These are phyloP conservation scores for Potentilla sterilis DNA, from an alignment of 306 rosid species.

Conservation along the genomic window DNA sequence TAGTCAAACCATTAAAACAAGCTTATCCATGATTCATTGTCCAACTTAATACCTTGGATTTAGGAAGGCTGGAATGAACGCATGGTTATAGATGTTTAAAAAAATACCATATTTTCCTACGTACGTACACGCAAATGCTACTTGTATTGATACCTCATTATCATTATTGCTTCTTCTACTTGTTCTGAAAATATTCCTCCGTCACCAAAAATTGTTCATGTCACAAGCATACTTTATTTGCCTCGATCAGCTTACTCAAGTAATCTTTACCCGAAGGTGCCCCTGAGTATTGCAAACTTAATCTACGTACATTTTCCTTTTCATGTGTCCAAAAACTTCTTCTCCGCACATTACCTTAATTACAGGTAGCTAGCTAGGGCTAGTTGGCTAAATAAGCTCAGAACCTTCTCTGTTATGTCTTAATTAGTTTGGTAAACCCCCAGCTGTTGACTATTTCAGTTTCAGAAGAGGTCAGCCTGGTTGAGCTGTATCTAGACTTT, in stretches of 20 bases:
- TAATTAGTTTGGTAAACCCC: background rate
- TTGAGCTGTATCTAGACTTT: background rate
- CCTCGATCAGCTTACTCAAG: background rate
- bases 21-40: background rate
- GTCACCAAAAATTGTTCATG: background rate
- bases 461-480: background rate
- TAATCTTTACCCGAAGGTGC: background rate
- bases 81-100: background rate
- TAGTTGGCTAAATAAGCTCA: background rate
- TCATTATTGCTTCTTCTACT: background rate
- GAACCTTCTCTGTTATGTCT: background rate
- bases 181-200: background rate
- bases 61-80: background rate
- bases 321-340: background rate
- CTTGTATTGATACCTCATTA: background rate
- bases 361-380: background rate
- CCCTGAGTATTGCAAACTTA: background rate
- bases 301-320: background rate
- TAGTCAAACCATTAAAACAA: background rate
- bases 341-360: background rate
- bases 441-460: background rate
- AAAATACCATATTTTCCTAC: background rate
- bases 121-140: slow-evolving; percentile 12
- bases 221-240: background rate
- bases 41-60: background rate